Evolutionary conservation across 345 rosid species (phyloP).

Genomic region (Pistacia atlantica): DNA sequence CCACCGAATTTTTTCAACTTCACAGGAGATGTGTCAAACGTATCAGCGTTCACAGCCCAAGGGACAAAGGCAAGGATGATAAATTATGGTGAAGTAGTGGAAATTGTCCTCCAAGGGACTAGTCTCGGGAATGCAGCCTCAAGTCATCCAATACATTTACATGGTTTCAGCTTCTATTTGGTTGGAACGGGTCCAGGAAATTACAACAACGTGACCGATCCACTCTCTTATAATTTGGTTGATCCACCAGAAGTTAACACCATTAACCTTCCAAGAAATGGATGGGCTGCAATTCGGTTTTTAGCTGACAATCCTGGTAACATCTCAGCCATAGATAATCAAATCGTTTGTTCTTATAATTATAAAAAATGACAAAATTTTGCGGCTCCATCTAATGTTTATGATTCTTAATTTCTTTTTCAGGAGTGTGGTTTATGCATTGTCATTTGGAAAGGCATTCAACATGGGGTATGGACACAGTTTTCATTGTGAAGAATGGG

Average conservation of each 20-base stretch:
- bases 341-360: no score
- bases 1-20: slow-evolving; percentile 32
- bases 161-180: slow-evolving; percentile 47
- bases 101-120: slow-evolving; percentile 48
- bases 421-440: slow-evolving; percentile 40
- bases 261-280: slow-evolving; percentile 28
- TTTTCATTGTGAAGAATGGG: slow-evolving; percentile 35
- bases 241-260: slow-evolving; percentile 49
- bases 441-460: slow-evolving; percentile 9
- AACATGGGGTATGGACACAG: slow-evolving; percentile 42
- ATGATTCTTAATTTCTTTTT: no score
- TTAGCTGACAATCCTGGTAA: slow-evolving; percentile 42
- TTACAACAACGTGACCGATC: slow-evolving; percentile 31
- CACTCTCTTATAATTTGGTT: slow-evolving; percentile 27
- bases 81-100: slow-evolving; percentile 38
- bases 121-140: slow-evolving; percentile 19
- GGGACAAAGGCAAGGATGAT: slow-evolving; percentile 37
- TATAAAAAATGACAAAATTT: no score
- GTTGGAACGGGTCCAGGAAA: slow-evolving; percentile 44
- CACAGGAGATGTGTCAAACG: slow-evolving; percentile 29
- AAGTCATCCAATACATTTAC: slow-evolving; percentile 51
- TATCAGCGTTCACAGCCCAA: neutral
- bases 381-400: no score
- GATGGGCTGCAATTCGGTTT: slow-evolving; percentile 40
- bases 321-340: neutral